A percentile compares a stretch with the other conserved stretches of the same genome.
Conservation (phyloP, 225 moss, liverwort and hornwort species). For the Marchantia polymorpha region DNA sequence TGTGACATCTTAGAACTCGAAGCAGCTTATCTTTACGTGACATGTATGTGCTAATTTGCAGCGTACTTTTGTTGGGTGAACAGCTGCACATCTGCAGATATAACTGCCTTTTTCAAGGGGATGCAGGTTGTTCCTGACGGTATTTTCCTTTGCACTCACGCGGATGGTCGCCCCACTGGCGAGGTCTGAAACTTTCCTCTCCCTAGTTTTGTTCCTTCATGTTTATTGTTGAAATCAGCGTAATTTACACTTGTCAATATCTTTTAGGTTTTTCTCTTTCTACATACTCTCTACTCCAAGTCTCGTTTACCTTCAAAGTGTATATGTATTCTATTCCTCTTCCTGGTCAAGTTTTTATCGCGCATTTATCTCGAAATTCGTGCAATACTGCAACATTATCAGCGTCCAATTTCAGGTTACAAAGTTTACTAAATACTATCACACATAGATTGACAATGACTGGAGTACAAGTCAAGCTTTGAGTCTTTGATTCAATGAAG, state of each 20-base stretch:
- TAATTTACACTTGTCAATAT: not conserved
- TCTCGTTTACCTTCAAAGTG: too few species aligned
- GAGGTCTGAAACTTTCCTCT: conserved; percentile 51
- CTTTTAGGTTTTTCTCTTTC: not conserved
- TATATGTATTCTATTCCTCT: too few species aligned
- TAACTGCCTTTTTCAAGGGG: conserved; percentile 98
- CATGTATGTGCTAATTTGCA: not conserved
- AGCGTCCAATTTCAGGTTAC: too few species aligned
- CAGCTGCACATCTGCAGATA: conserved; percentile 99
- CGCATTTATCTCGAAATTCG: too few species aligned
- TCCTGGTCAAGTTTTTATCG: too few species aligned
- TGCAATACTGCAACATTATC: too few species aligned
- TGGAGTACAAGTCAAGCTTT: too few species aligned
- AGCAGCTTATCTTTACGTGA: not conserved
- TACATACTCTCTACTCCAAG: not conserved
- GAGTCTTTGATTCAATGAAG: too few species aligned
- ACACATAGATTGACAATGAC: too few species aligned
- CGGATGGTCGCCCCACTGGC: conserved; percentile 98
- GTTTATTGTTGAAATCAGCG: not conserved
- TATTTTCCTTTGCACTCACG: conserved; percentile 97
- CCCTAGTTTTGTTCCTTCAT: not conserved
- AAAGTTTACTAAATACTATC: too few species aligned
- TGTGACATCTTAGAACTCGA: too few species aligned
- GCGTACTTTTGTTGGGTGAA: conserved; percentile 22
- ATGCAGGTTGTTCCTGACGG: conserved; percentile 99